Percentiles rank a stretch among this genome's conserved stretches.
phyloP scores from a whole-genome alignment of 495 filamentous ascomycete species.

The Hyaloscypha bicolor region DNA sequence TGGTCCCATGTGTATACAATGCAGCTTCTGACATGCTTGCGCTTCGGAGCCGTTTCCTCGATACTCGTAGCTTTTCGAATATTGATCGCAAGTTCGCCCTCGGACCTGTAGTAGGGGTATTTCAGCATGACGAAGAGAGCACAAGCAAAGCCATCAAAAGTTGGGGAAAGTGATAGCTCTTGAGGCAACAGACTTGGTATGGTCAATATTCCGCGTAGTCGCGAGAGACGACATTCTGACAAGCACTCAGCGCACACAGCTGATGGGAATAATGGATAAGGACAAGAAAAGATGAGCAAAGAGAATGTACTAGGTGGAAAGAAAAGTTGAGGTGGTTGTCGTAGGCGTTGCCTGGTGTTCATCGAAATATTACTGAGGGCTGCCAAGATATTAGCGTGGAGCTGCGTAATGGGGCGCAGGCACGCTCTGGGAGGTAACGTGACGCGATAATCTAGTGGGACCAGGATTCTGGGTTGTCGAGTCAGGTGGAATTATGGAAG shows the following conservation, averaged over 20 bases:
- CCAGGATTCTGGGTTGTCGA: too few relatives aligned
- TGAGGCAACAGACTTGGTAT: conserved; percentile 31
- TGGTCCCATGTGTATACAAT: conserved; percentile 99
- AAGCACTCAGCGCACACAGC: conserved; percentile 14
- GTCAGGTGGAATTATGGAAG: too few relatives aligned
- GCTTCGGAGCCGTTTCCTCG: conserved; percentile 96
- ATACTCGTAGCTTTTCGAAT: conserved; percentile 94
- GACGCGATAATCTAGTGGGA: not conserved
- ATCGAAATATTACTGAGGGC: not conserved
- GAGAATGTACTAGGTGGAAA: conserved; percentile 4
- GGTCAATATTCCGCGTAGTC: conserved; percentile 31
- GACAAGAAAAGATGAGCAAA: conserved; percentile 13
- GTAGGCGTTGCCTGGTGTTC: not conserved
- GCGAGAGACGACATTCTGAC: conserved; percentile 28
- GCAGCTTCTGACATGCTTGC: conserved; percentile 96
- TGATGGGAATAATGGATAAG: not conserved
- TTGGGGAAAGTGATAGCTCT: conserved; percentile 3
- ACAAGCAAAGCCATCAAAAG: not conserved
- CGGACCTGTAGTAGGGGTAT: conserved; percentile 62
- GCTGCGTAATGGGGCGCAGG: conserved; percentile 24
- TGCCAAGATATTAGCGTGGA: conserved; percentile 13
- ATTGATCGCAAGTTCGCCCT: conserved; percentile 91
- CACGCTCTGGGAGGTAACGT: not conserved
- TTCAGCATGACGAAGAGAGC: conserved; percentile 1
- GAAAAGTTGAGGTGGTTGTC: not conserved